Evolutionary conservation across 108 stramenopile genomes (phyloP), one percentile per base, ranked within the genome.

Genomic region (Skeletonema costatum): DNA sequence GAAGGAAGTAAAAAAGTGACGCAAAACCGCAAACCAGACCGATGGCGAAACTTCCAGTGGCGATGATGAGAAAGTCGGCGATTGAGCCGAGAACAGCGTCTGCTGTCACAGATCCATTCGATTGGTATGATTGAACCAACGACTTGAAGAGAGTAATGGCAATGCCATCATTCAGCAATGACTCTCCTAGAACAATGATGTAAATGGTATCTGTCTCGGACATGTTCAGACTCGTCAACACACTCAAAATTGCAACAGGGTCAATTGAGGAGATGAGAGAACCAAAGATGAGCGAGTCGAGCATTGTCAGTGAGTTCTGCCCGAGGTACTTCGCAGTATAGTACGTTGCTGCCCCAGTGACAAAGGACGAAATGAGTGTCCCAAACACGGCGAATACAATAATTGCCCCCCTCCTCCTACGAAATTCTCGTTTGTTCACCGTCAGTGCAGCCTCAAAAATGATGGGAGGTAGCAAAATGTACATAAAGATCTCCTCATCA

Each of bases 381-480:
- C 94, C 94, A 39, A 92, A 46, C 4, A 90, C 81, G 35, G 92
- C 91, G 86, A 95, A 95, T 10, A 87, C 65, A 32, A 95, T 75
- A 25, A 95, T 95, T 10, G 94, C 87, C 33, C 90, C 87, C 42
- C 88, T 51, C 63, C 89, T 85, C 66, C 94, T 76, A 25, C 90
- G 78, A 78, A 95, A 95, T 32, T 89, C 86, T 11, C 74, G 58
- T 71, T 95, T 95, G 69, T 90, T 89, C 53, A 94, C 89, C 10
- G 71, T 65, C 50, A 96, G 51, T 16, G 92, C 86, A 31, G 92
- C 95, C 80, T 93, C 84, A 81, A 96, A 94, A 64, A 93, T 93
- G 46, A 96, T 96, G 33, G 95, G 95, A 12, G 95, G 95, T 64
- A 96, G 67, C 59, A 96, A 73, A 36, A 96, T 79, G 42, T 92